Evolutionary conservation across 2,329 filamentous ascomycete species (phyloP), one percentile per base, ranked within the genome.

Genomic region (Zelopaecilomyces penicillatus): DNA sequence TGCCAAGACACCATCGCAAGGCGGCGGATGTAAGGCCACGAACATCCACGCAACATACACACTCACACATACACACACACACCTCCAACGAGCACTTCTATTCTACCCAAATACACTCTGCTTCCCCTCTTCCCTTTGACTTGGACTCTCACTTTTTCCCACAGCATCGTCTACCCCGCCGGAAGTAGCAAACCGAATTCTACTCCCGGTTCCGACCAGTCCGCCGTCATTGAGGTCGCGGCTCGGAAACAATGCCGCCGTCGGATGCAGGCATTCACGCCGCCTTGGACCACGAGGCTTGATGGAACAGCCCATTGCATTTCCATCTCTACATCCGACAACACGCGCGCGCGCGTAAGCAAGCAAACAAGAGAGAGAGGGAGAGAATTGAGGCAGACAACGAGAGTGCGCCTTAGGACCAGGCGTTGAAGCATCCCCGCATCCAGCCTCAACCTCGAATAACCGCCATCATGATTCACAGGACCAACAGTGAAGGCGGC

Each of bases 401-500:
- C 19, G 19, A 19, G 19, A 19, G 19, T 19, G 19, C 19, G 19
- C 19, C 19, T 19, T 19, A 19, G 19, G 19, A 19, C 19, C 3
- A 19, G 19, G 19, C 2, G 19, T 19, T 19, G 19, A 19, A 19
- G 19, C 19, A 19, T 19, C 19, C 19, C 19, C 19, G 19, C 19
- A 19, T 8, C 36, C 35, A 36, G 37, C 39, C 39, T 36, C 36
- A 34, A 46, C 44, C 39, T 32, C 49, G 35, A 48, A 49, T 47
- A 19, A 19, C 19, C 19, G 19, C 19, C 19, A 19, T 51, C 37
- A 59, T 58, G 57, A 59, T 63, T 42, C 54, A 60, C n/a, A 58
- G 58, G 45, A 56, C 54, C 39, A 52, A 53, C 5, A 59, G 57
- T 46, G 61, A 63, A 33, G 57, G 51, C 33, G 53, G 45, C 32